These are phyloP conservation scores for Botrytis aclada DNA, from an alignment of 2,329 filamentous ascomycete species.

Conservation along the genomic window DNA sequence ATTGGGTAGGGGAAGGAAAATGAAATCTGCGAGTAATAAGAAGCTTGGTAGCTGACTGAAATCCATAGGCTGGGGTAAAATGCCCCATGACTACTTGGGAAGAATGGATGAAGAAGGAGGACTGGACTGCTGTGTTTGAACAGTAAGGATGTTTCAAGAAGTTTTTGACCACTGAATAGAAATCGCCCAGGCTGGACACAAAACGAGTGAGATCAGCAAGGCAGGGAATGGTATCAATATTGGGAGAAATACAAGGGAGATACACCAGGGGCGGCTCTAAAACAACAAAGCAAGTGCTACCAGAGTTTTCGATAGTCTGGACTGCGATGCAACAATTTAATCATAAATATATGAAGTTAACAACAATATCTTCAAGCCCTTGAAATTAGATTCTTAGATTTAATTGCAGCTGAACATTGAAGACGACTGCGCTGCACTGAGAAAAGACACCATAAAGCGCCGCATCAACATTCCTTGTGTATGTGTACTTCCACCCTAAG, in stretches of 20 bases:
- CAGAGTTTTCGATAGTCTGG: too few species aligned
- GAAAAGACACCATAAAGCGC: too few species aligned
- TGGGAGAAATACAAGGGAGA: neutral
- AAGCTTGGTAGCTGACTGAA: neutral
- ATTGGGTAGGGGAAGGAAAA: neutral
- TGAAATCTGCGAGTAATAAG: neutral
- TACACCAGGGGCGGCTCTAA: neutral
- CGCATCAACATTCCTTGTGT: neutral
- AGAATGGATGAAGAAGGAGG: conserved; percentile 5
- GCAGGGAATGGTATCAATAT: too few species aligned
- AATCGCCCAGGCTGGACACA: neutral
- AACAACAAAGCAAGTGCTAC: neutral
- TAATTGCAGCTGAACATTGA: neutral
- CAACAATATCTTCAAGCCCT: neutral
- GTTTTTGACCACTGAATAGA: neutral
- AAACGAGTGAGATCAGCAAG: neutral
- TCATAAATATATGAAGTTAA: neutral
- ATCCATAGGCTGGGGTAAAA: conserved; percentile 8
- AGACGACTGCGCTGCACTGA: neutral
- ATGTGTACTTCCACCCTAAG: neutral
- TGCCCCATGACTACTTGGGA: conserved; percentile 6
- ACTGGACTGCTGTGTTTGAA: conserved; percentile 1
- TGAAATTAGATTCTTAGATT: neutral
- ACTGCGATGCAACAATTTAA: neutral
- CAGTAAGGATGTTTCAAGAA: neutral